Percentiles rank a stretch among this genome's conserved stretches.
These are phyloP conservation scores for Scedosporium apiospermum DNA, from an alignment of 2,329 filamentous ascomycete species.

Conservation along the genomic window DNA sequence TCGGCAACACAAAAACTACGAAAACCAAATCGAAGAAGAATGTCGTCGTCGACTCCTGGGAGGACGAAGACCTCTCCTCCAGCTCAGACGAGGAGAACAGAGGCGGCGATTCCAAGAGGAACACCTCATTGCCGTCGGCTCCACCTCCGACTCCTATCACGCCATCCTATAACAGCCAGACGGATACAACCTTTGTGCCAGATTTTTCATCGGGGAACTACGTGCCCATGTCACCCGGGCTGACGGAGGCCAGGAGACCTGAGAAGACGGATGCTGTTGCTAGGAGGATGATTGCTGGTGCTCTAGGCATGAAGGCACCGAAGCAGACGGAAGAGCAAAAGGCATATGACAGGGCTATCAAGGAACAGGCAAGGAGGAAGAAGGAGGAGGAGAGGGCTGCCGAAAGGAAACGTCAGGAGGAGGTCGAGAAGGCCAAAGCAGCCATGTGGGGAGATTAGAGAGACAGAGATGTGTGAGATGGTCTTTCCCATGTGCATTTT, in stretches of 20 bases:
- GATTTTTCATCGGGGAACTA: neutral
- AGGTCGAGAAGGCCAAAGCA: slow-evolving; percentile 66
- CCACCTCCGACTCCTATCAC: slow-evolving; percentile 62
- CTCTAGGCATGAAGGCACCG: slow-evolving; percentile 71
- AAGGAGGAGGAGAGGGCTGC: slow-evolving; percentile 63
- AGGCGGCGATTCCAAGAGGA: slow-evolving; percentile 17
- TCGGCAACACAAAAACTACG: slow-evolving; percentile 14
- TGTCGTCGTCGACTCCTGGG: slow-evolving; percentile 34
- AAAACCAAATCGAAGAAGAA: slow-evolving; percentile 14
- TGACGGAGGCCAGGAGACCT: slow-evolving; percentile 37
- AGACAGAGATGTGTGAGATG: neutral
- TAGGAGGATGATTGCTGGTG: slow-evolving; percentile 78
- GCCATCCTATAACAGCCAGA: slow-evolving; percentile 28
- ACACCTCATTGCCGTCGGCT: slow-evolving; percentile 29
- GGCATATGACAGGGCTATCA: slow-evolving; percentile 73
- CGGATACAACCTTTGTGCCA: slow-evolving; percentile 12
- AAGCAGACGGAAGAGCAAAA: slow-evolving; percentile 80
- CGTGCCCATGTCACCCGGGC: slow-evolving; percentile 13
- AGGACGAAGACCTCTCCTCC: slow-evolving; percentile 47
- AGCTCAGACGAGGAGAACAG: slow-evolving; percentile 27
- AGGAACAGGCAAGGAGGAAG: slow-evolving; percentile 75
- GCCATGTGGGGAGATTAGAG: slow-evolving; percentile 73
- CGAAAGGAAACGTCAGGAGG: slow-evolving; percentile 48
- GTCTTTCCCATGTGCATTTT: too few species aligned
- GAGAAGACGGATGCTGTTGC: slow-evolving; percentile 94